A percentile compares a stretch with the other conserved stretches of the same genome.
Conservation (phyloP, 1,284 basidiomycete genomes). For the Malassezia caprae region DNA sequence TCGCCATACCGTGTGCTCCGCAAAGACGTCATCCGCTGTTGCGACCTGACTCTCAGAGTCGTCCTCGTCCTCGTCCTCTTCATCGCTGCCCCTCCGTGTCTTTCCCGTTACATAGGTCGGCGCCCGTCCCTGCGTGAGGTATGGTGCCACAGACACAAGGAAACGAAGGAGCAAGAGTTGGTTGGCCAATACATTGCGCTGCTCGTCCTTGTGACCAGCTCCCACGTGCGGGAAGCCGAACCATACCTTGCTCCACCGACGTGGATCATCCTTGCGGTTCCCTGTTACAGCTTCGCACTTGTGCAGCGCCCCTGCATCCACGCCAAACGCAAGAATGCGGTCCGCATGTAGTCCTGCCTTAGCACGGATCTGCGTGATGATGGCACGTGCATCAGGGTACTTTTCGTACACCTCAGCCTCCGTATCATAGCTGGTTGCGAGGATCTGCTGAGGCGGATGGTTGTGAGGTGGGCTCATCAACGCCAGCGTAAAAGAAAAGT, state of each 20-base stretch:
- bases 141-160: conserved; percentile 61
- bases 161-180: conserved; percentile 79
- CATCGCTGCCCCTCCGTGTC: conserved; percentile 23
- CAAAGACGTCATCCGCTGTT: conserved; percentile 29
- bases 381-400: conserved; percentile 66
- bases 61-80: conserved; percentile 18
- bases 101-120: conserved; percentile 26
- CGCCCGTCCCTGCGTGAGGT: conserved; percentile 52
- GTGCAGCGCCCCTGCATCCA: conserved; percentile 73
- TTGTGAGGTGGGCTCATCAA: conserved; percentile 53
- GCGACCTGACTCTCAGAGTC: conserved; percentile 14
- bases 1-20: conserved; percentile 51
- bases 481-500: conserved; percentile 82
- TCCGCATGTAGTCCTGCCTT: conserved; percentile 51
- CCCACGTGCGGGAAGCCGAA: conserved; percentile 98
- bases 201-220: conserved; percentile 87
- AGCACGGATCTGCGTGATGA: conserved; percentile 52
- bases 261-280: background rate
- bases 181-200: conserved; percentile 83
- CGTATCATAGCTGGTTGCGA: conserved; percentile 78
- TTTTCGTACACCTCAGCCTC: conserved; percentile 68
- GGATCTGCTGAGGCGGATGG: conserved; percentile 60
- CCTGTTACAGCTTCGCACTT: conserved; percentile 52
- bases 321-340: conserved; percentile 64
- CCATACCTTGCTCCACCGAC: conserved; percentile 66